Percentiles rank a stretch among this genome's conserved stretches.
These are phyloP conservation scores for Mortierella sp. DNA, from an alignment of 371 early-diverging fungal species.

Conservation along the genomic window DNA sequence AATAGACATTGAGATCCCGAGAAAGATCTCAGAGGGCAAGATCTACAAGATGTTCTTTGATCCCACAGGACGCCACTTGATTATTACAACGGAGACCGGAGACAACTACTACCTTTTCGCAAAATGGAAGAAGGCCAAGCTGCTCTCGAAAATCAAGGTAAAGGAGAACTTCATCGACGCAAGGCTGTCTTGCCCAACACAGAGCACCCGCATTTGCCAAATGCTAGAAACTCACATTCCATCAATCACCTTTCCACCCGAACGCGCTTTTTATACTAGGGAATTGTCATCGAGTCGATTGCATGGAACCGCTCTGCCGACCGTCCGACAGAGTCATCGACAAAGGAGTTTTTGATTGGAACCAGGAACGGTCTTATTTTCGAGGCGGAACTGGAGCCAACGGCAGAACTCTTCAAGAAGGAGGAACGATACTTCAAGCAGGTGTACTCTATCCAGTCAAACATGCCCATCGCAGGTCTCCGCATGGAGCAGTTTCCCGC, in stretches of 20 bases:
- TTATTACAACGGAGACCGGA: conserved; percentile 87
- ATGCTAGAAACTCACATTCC: background rate
- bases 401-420: conserved; percentile 85
- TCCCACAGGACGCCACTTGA: conserved; percentile 88
- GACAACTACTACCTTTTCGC: conserved; percentile 89
- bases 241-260: background rate
- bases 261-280: conserved; percentile 58
- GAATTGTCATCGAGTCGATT: conserved; percentile 83
- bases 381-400: conserved; percentile 88
- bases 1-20: conserved; percentile 84
- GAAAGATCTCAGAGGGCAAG: conserved; percentile 72
- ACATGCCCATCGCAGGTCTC: conserved; percentile 84
- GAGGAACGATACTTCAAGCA: conserved; percentile 85
- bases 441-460: conserved; percentile 72
- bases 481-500: conserved; percentile 84
- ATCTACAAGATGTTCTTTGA: conserved; percentile 85
- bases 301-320: conserved; percentile 89
- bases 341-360: conserved; percentile 86
- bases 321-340: conserved; percentile 66
- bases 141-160: conserved; percentile 76
- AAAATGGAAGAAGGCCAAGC: conserved; percentile 82
- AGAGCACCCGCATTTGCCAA: too few species aligned
- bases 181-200: background rate
- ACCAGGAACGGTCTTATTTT: conserved; percentile 86
- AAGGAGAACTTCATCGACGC: background rate